Percentiles rank a stretch among this genome's conserved stretches.
Evolutionary conservation across 176 grass and related monocot species (phyloP).

Genomic region (Metroxylon sagu): DNA sequence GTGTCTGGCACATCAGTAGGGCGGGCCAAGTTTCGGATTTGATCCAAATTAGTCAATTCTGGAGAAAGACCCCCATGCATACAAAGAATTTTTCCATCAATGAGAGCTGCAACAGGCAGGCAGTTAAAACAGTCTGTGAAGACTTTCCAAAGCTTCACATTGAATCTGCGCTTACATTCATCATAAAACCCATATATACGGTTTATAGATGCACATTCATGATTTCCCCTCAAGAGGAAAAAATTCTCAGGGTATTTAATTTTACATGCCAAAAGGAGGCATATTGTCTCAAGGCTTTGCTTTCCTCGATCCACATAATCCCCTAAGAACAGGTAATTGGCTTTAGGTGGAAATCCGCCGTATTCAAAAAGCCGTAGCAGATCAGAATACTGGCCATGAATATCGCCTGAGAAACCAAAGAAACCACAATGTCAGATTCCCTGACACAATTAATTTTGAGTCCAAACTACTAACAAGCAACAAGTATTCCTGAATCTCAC

Average conservation of each 20-base stretch:
- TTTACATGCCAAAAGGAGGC: conserved; percentile 9
- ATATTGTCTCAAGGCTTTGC: conserved; percentile 10
- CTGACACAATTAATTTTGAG: no score
- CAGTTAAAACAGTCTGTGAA: conserved; percentile 17
- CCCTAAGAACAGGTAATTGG: conserved; percentile 11
- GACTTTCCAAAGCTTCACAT: conserved; percentile 9
- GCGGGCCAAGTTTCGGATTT: conserved; percentile 4
- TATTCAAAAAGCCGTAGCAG: conserved; percentile 11
- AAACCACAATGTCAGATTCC: no score
- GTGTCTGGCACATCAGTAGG: conserved; percentile 15
- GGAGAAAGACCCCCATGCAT: conserved; percentile 16
- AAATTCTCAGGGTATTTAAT: conserved; percentile 12
- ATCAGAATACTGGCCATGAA: conserved; percentile 17
- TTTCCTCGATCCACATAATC: conserved; percentile 11
- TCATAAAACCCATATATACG: conserved; percentile 16
- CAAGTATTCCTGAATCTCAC: no score
- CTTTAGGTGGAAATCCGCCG: conserved; percentile 7
- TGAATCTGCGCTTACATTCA: conserved; percentile 12
- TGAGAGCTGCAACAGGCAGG: conserved; percentile 15
- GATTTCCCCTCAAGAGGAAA: conserved; percentile 12
- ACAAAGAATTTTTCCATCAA: conserved; percentile 12
- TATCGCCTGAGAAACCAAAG: neutral
- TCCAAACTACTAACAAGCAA: no score
- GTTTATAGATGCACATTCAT: conserved; percentile 16
- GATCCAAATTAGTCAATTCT: conserved; percentile 8